These are phyloP conservation scores for Zygoascus ofunaensis DNA, from an alignment of 805 yeast species.

Conservation along the genomic window DNA sequence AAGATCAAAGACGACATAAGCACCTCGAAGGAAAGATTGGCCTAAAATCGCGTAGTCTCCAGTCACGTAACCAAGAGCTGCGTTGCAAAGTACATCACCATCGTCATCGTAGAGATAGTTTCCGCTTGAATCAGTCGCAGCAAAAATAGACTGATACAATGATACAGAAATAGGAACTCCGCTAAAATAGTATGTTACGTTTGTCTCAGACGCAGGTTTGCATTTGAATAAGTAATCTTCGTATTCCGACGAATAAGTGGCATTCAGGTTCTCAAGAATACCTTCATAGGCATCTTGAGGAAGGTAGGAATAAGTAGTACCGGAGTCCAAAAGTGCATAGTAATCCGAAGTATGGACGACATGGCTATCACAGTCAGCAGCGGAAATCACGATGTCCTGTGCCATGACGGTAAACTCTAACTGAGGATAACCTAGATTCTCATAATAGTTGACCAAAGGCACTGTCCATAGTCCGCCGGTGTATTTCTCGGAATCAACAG, in stretches of 20 bases:
- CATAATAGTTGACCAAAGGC: conserved; percentile 19
- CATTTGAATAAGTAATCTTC: conserved; percentile 4
- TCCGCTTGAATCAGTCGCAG: neutral
- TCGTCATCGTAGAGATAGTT: conserved; percentile 30
- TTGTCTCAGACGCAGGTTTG: conserved; percentile 8
- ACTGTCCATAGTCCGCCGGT: conserved; percentile 32
- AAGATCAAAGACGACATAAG: conserved; percentile 60
- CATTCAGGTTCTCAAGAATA: conserved; percentile 18
- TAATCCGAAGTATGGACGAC: neutral
- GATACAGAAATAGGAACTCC: conserved; percentile 21
- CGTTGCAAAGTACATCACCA: conserved; percentile 14
- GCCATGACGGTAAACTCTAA: conserved; percentile 17
- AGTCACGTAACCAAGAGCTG: conserved; percentile 2
- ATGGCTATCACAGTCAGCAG: neutral
- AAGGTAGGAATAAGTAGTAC: conserved; percentile 44
- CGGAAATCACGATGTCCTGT: conserved; percentile 12
- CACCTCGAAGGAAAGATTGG: conserved; percentile 53
- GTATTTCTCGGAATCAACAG: conserved; percentile 55
- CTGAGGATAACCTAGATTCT: neutral
- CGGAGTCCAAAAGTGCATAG: conserved; percentile 49
- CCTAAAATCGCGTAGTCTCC: conserved; percentile 38
- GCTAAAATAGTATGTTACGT: conserved; percentile 17
- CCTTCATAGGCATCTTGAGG: conserved; percentile 29
- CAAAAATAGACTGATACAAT: neutral
- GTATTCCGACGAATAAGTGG: conserved; percentile 4